Evolutionary conservation across 352 stramenopile genomes (phyloP), one percentile per base, ranked within the genome.

Genomic region (Aphanomyces stellatus): DNA sequence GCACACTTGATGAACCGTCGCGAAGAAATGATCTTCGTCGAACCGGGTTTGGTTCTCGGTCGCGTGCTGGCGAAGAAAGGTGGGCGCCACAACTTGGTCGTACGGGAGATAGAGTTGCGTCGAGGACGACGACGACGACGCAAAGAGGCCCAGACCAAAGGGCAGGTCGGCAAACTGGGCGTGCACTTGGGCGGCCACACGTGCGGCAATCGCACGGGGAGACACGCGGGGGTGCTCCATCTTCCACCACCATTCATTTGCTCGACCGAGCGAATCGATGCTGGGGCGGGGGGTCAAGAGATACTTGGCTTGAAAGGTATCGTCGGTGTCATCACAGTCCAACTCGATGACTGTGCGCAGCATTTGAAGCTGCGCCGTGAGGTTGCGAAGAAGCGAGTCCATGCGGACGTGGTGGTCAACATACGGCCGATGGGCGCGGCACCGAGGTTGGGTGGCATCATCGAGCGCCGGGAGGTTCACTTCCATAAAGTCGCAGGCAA

Each of bases 11-110:
- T 65, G 59, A 25, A 65, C 59, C 6, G 40, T 65, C 17, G 59
- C 59, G 59, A 65, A 65, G 34, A 65, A 65, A 30, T 65, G 59
- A 30, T 65, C 59, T 65, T 65, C 59, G 24, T 24, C 37, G 28
- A 57, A 65, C 28, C 2, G 10, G 28, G 49, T 35, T 56, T 65
- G 34, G 33, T 65, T 42, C n/a, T 65, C 30, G 11, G 28, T 43
- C 34, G 17, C 25, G 59, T 53, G 40, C 11, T 61, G 6, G 28
- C 59, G 59, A 31, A 42, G n/a, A 37, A 43, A 37, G 27, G 4
- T 27, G 15, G 59, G 59, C 7, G 42, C 24, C 4, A 56, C 59
- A 3, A 55, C 30, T 30, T 55, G 24, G 46, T 65, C 59, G 31
- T 65, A 65, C n/a, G 59, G 59, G 13, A 65, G 40, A 19, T 65